Evolutionary conservation across 805 yeast species (phyloP), one percentile per base, ranked within the genome.

Genomic region (Candida morakotiae): DNA sequence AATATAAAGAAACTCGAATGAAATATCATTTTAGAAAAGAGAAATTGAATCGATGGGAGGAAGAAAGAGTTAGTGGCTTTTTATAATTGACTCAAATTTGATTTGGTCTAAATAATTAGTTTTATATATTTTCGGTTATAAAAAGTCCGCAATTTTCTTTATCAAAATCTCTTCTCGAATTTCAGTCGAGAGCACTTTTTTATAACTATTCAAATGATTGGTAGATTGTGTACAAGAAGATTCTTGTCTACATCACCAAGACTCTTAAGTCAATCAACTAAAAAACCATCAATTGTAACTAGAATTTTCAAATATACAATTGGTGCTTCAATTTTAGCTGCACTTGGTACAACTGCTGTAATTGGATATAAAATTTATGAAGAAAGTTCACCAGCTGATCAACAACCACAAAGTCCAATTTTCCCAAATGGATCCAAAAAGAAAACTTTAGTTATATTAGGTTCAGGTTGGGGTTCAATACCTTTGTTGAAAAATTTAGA

Each of bases 391-490:
- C 89, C 89, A 5, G 64, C 69, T 23, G 63, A 69, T 13, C 88
- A 83, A 55, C 48, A 62, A 34, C 79, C 81, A 36, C 87, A 82
- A 54, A 64, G 76, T n/a, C 69, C 77, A 9, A 60, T 67, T 13
- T 69, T 75, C 44, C 65, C 71, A 33, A 69, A 69, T 45, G 87
- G 84, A 40, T 75, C 76, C 40, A 63, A 71, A 55, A 81, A 78
- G 71, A 81, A 82, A 62, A 79, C 83, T n/a, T 64, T 81, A 52
- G 93, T 91, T 37, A 81, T 75, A 62, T 77, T 77, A 56, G 94
- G 94, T 44, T 80, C 95, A 16, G 98, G 97, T 38, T 89, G 98
- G 98, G 97, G 96, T 43, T 77, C 95, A 9, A 82, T 89, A 37
- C 81, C 96, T 5, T 67, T 88, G 43, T 73, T 89, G 64, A 87